phyloP scores from a whole-genome alignment of 1,284 basidiomycete species.

The Trametes versicolor region DNA sequence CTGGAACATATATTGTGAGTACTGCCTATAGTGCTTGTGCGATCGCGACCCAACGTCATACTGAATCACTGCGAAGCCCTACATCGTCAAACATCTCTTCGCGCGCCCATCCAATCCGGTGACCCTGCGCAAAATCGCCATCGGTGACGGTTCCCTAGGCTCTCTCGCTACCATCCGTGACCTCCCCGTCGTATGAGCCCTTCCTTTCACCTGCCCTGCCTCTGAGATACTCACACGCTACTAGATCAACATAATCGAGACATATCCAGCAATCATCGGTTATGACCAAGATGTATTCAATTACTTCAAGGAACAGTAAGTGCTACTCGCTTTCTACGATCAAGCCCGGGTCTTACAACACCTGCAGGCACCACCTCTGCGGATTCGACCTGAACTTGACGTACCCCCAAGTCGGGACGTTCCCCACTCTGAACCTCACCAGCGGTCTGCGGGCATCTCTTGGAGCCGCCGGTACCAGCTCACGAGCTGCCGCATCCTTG shows the following conservation, averaged over 20 bases:
- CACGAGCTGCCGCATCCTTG: constrained; percentile 16
- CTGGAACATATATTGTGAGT: constrained; percentile 50
- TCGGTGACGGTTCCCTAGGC: constrained; percentile 69
- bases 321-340: not conserved
- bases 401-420: constrained; percentile 65
- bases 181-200: constrained; percentile 59
- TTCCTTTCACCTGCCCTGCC: not conserved
- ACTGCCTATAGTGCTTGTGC: no score
- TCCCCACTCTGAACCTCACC: constrained; percentile 50
- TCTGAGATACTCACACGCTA: not conserved
- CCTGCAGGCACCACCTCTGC: constrained; percentile 43
- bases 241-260: constrained; percentile 66
- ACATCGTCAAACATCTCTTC: constrained; percentile 73
- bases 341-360: constrained; percentile 3
- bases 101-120: constrained; percentile 67
- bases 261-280: constrained; percentile 75
- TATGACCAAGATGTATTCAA: constrained; percentile 71
- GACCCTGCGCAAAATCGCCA: constrained; percentile 67
- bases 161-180: constrained; percentile 55
- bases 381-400: constrained; percentile 71
- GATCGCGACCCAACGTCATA: no score
- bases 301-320: constrained; percentile 72
- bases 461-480: not conserved
- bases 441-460: constrained; percentile 13
- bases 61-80: constrained; percentile 54